Evolutionary conservation across 1,284 basidiomycete species (phyloP).

Genomic region (Boletellus deceptivus): DNA sequence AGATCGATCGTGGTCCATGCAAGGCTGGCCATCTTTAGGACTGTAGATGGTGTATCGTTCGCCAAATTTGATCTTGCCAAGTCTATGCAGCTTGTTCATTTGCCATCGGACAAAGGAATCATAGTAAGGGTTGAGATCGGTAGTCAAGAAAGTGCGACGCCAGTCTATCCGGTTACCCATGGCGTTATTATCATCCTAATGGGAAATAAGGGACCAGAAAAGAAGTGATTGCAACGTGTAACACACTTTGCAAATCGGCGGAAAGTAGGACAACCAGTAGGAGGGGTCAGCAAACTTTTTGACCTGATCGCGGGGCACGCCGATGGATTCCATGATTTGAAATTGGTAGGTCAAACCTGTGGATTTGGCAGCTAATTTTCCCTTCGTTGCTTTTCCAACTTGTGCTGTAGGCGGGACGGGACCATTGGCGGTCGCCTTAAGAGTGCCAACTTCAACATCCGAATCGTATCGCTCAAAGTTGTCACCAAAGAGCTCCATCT

Average conservation of each 20-base stretch:
- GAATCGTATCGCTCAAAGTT: constrained; percentile 79
- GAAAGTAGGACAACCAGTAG: constrained; percentile 95
- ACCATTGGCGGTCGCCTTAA: constrained; percentile 38
- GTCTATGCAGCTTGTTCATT: constrained; percentile 86
- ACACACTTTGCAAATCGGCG: constrained; percentile 87
- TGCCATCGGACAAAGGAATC: constrained; percentile 99
- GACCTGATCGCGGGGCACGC: constrained; percentile 86
- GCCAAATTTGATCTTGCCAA: constrained; percentile 95
- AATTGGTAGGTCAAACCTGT: constrained; percentile 97
- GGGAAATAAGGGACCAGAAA: constrained; percentile 6
- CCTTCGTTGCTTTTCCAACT: constrained; percentile 90
- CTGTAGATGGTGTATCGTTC: constrained; percentile 99
- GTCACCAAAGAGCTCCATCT: constrained; percentile 94
- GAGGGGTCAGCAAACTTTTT: constrained; percentile 94
- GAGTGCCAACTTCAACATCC: constrained; percentile 49
- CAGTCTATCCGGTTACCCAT: constrained; percentile 97
- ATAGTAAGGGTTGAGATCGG: constrained; percentile 96
- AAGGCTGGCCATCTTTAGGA: constrained; percentile 98
- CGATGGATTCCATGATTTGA: constrained; percentile 97
- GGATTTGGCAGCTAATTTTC: constrained; percentile 91
- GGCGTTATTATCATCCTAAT: constrained; percentile 75
- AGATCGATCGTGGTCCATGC: constrained; percentile 99
- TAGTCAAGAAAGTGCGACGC: constrained; percentile 94
- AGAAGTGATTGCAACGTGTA: not conserved
- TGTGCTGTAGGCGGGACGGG: constrained; percentile 41